Base-by-base conservation (phyloP, 495 filamentous ascomycete genomes). In the Corynascus novoguineensis region DNA sequence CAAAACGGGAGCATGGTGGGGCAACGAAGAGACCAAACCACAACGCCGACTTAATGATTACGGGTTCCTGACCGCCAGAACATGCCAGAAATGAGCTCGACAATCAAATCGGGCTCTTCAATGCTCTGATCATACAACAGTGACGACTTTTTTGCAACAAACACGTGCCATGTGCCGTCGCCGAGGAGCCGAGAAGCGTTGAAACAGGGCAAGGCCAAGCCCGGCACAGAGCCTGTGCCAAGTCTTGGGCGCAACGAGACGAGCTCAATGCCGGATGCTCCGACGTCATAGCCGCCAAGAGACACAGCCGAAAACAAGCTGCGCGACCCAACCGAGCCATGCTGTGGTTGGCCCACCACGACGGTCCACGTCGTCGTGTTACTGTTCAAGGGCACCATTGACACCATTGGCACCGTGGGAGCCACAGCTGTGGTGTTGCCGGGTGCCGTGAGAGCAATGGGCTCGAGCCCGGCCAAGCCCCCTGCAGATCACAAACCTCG, bases 281-380 rank as follows among this genome's bases (percentile, higher is more conserved):
- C 41, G 57, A 63, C 61, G 61, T 63, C 61, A 63, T 63, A n/a
- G 14, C 31, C 38, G 54, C 53, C 57, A 63, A 57, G 49, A 31
- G 53, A 22, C 19, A 46, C 53, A 46, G 45, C 53, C 50, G 29
- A 27, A 57, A 63, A 29, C 62, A 57, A 62, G 59, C 47, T 52
- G 17, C 22, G 11, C 21, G 21, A 32, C 21, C 28, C 17, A 14
- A 12, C 17, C 21, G 21, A 32, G 22, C 28, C 17, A 14, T 15
- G 11, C 15, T 47, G 31, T 27, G 31, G 29, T 54, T 46, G 34
- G 41, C 24, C 44, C 54, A 51, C 50, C 21, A 32, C 34, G 25
- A 37, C 32, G 25, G 41, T 29, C 44, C 54, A 51, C 50, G 28
- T 34, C 34, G 25, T 38, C 32, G 25, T 49, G 38, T 35, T 28